phyloP scores from a whole-genome alignment of 2,329 filamentous ascomycete species.

The Paracorniculantispora psalliotae region DNA sequence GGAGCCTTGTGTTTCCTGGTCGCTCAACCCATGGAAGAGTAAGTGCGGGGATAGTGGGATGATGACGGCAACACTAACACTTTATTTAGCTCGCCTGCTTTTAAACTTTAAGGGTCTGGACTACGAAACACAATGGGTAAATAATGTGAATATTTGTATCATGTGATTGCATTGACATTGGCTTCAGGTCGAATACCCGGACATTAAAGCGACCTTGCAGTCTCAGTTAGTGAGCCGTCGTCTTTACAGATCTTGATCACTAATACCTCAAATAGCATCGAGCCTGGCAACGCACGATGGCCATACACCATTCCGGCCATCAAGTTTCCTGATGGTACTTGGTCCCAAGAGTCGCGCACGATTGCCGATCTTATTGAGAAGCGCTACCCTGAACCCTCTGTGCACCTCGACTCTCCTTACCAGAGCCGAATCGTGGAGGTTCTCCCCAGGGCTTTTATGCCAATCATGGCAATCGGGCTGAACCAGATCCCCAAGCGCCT shows the following conservation, averaged over 20 bases:
- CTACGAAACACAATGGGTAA: constrained; percentile 62
- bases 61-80: constrained; percentile 3
- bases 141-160: not conserved
- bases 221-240: constrained; percentile 39
- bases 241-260: not conserved
- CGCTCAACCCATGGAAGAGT: constrained; percentile 69
- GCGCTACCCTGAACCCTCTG: constrained; percentile 50
- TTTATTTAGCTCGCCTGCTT: constrained; percentile 51
- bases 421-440: constrained; percentile 39
- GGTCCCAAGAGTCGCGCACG: constrained; percentile 57
- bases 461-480: constrained; percentile 40
- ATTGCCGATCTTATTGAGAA: constrained; percentile 58
- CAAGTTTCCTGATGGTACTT: constrained; percentile 49
- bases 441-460: constrained; percentile 30
- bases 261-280: not conserved
- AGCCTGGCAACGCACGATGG: not conserved
- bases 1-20: constrained; percentile 49
- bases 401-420: constrained; percentile 52
- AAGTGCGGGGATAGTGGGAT: constrained; percentile 15
- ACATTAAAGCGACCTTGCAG: constrained; percentile 53
- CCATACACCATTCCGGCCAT: constrained; percentile 54
- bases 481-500: constrained; percentile 44
- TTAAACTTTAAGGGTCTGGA: constrained; percentile 64
- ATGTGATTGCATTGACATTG: not conserved
- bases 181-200: constrained; percentile 55